Evolutionary conservation across 2,329 filamentous ascomycete species (phyloP), one percentile per base, ranked within the genome.

Genomic region (Ceratocystis albifundus): DNA sequence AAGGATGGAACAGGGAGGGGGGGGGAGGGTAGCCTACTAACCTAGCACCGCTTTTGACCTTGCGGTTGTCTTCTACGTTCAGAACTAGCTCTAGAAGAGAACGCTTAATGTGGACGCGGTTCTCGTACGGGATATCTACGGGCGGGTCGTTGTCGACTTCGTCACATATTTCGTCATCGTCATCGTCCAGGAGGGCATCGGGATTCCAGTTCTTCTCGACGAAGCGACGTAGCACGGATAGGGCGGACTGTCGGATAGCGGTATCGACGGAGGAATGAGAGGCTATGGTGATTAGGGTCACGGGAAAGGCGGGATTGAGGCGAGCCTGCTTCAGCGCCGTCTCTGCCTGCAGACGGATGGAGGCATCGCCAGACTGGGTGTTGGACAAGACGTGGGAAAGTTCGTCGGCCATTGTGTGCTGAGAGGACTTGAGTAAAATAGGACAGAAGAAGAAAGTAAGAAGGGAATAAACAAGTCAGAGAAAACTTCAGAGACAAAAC

Each of bases 41-140:
- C 80, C 91, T 95, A 64, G 93, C 90, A n/a, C 88, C 86, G 66
- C 87, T 84, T 79, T 94, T 94, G 73, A 96, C 87, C 77, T 90
- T 96, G 71, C 90, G 84, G 73, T 96, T 89, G 36, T 85, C 84
- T 67, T 88, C 87, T 53, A 81, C 79, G 68, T 84, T 88, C 62
- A 92, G 82, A 25, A 88, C 88, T 66, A 97, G 80, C 69, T 90
- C 85, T 64, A 99, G 82, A 70, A 97, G 78, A 67, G 84, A 81
- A 69, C 84, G 82, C 71, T 90, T 86, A 69, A 97, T 80, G 72
- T 87, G 82, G 45, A 82, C 80, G 75, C 95, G 94, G 62, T 64
- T 68, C 57, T 70, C 67, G 41, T 68, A 64, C 30, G 69, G 65
- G 46, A 68, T 69, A 25, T 67, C 65, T 70, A 85, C 62, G 7